phyloP scores from a whole-genome alignment of 768 basidiomycete species.

The Mycena albidolilacea region DNA sequence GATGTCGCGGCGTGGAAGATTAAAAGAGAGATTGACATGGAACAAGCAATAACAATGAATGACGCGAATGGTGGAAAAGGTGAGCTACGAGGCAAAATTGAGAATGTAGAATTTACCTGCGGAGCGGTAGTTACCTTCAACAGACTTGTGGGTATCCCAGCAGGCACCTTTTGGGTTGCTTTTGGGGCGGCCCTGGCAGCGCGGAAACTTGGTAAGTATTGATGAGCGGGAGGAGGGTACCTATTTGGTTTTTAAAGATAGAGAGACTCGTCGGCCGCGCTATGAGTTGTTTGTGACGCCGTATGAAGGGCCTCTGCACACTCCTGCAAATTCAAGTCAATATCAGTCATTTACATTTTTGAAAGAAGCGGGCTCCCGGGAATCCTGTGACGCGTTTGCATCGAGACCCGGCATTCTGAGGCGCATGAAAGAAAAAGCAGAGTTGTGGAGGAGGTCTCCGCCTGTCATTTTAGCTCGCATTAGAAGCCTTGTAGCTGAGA shows the following conservation, averaged over 20 bases:
- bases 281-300: conserved; percentile 36
- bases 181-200: conserved; percentile 45
- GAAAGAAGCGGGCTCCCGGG: too few relatives aligned
- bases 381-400: too few relatives aligned
- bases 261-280: neutral
- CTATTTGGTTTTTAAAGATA: conserved; percentile 44
- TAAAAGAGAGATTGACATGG: conserved; percentile 34
- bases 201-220: conserved; percentile 44
- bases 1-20: conserved; percentile 26
- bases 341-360: neutral
- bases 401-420: too few relatives aligned
- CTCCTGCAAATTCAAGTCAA: neutral
- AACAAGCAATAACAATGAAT: conserved; percentile 33
- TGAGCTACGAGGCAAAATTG: conserved; percentile 39
- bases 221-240: conserved; percentile 46
- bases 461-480: too few relatives aligned
- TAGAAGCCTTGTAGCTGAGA: too few relatives aligned
- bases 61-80: conserved; percentile 49
- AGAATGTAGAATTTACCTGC: conserved; percentile 41
- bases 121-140: conserved; percentile 40
- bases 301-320: neutral
- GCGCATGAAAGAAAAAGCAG: too few relatives aligned
- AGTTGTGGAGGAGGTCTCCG: too few relatives aligned
- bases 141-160: conserved; percentile 42
- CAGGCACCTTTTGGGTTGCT: conserved; percentile 40